Conservation (phyloP, 495 filamentous ascomycete genomes). For the Penicillium manginii region DNA sequence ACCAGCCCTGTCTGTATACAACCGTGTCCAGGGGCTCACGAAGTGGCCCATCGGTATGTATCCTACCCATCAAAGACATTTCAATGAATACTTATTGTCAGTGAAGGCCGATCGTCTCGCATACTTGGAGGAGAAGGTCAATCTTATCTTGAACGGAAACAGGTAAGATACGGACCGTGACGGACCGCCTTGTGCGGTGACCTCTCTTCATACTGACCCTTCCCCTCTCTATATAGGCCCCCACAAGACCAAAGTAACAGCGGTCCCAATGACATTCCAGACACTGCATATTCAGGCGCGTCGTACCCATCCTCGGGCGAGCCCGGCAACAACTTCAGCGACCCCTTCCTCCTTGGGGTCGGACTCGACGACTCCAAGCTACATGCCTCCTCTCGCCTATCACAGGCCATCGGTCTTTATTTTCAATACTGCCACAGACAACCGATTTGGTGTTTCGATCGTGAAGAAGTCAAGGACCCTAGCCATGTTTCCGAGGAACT, state of each 20-base stretch:
- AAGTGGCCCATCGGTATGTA: conserved; percentile 39
- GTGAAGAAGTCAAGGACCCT: conserved; percentile 44
- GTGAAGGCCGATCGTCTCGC: conserved; percentile 47
- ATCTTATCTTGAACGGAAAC: conserved; percentile 45
- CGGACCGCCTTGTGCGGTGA: background rate
- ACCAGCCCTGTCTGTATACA: conserved; percentile 48
- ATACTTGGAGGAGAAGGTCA: conserved; percentile 52
- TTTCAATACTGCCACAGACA: conserved; percentile 52
- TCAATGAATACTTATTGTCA: background rate
- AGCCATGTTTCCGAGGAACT: conserved; percentile 45
- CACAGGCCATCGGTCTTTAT: conserved; percentile 44
- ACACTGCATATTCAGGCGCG: conserved; percentile 21
- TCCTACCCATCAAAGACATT: background rate
- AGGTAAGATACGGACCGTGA: conserved; percentile 23
- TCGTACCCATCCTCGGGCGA: conserved; percentile 28
- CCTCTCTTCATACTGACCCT: background rate
- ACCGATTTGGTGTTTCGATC: conserved; percentile 53
- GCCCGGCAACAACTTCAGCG: conserved; percentile 22
- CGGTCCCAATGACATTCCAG: conserved; percentile 19
- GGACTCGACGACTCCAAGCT: conserved; percentile 36
- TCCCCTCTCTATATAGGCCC: conserved; percentile 10
- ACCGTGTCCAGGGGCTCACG: conserved; percentile 28
- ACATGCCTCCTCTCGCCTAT: conserved; percentile 33
- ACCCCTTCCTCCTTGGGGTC: conserved; percentile 33
- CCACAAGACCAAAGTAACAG: conserved; percentile 24